phyloP scores from a whole-genome alignment of 2,329 filamentous ascomycete species.

The Fusarium fujikuroi region DNA sequence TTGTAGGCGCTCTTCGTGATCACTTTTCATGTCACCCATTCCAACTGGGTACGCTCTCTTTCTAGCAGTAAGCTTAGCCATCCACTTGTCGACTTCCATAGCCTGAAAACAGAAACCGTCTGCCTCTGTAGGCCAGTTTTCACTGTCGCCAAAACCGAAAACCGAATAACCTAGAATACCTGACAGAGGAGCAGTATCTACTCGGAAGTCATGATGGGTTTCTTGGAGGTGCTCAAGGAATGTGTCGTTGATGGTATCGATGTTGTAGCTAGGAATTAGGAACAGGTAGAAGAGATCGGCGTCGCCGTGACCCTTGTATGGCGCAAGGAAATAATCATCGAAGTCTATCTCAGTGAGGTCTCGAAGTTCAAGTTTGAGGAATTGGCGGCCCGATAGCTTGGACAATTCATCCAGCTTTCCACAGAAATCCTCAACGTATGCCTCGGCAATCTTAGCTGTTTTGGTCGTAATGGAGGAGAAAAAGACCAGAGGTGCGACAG shows the following conservation, averaged over 20 bases:
- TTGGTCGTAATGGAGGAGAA: conserved; percentile 89
- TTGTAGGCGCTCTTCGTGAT: conserved; percentile 71
- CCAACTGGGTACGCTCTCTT: conserved; percentile 91
- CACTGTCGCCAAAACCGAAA: conserved; percentile 91
- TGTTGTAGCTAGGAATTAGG: conserved; percentile 91
- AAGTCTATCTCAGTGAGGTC: conserved; percentile 90
- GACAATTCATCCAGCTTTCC: conserved; percentile 62
- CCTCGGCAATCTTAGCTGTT: conserved; percentile 78
- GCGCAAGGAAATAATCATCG: conserved; percentile 88
- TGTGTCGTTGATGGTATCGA: conserved; percentile 89
- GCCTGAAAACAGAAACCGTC: conserved; percentile 96
- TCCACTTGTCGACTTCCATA: conserved; percentile 90
- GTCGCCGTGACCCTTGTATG: conserved; percentile 69
- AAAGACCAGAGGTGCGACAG: conserved; percentile 81
- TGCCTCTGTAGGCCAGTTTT: conserved; percentile 90
- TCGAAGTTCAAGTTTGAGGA: conserved; percentile 70
- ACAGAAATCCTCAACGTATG: conserved; percentile 68
- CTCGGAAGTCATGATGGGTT: conserved; percentile 95
- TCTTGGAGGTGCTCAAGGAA: conserved; percentile 90
- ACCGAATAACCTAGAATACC: conserved; percentile 86
- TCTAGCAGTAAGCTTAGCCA: conserved; percentile 90
- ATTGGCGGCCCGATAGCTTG: conserved; percentile 50
- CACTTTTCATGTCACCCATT: conserved; percentile 85
- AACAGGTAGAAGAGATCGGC: conserved; percentile 83
- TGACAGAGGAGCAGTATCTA: conserved; percentile 86